A percentile compares a stretch with the other conserved stretches of the same genome.
Evolutionary conservation across 176 grass and related monocot genomes (phyloP).

Genomic region (Cocos nucifera): DNA sequence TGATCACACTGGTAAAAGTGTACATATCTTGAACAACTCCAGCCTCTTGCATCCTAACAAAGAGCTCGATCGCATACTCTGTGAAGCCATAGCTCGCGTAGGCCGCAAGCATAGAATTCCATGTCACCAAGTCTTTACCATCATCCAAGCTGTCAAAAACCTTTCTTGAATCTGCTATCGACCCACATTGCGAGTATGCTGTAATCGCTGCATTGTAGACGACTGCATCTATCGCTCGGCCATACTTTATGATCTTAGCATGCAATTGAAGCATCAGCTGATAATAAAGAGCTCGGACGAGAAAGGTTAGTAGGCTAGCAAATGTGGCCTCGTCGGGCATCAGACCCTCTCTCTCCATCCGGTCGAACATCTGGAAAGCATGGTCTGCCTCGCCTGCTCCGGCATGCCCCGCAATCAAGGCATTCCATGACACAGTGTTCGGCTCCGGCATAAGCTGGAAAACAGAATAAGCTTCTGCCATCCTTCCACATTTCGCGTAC

Average conservation of each 20-base stretch:
- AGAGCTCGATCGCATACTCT: conserved; percentile 17
- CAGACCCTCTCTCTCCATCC: conserved; percentile 38
- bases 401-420: conserved; percentile 25
- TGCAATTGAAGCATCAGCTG: conserved; percentile 35
- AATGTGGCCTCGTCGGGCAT: conserved; percentile 45
- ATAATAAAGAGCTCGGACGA: neutral
- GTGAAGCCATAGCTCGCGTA: conserved; percentile 29
- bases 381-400: neutral
- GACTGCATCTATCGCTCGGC: conserved; percentile 8
- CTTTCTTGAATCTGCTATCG: conserved; percentile 24
- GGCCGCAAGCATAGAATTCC: conserved; percentile 57
- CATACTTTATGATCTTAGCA: conserved; percentile 44
- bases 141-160: conserved; percentile 39
- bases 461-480: conserved; percentile 18
- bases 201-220: conserved; percentile 48
- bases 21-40: conserved; percentile 36
- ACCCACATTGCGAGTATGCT: conserved; percentile 35
- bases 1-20: conserved; percentile 54
- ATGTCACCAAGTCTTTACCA: conserved; percentile 52
- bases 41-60: conserved; percentile 26
- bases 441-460: conserved; percentile 43
- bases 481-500: conserved; percentile 30
- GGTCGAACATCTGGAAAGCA: conserved; percentile 10
- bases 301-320: conserved; percentile 19
- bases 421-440: conserved; percentile 53